Percentiles rank a stretch among this genome's conserved stretches.
phyloP scores from a whole-genome alignment of 257 asterid species.

The Handroanthus guayacan region DNA sequence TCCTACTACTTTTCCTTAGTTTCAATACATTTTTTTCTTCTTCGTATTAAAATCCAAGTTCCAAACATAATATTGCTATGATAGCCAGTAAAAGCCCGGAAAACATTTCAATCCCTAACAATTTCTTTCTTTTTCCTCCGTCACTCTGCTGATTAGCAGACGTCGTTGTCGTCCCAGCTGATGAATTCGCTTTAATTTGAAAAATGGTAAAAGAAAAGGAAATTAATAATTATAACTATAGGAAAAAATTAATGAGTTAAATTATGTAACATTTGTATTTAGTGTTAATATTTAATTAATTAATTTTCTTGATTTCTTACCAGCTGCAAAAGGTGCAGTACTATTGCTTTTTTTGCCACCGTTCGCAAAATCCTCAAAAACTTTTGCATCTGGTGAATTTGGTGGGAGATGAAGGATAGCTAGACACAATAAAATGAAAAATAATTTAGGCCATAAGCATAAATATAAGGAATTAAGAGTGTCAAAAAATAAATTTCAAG shows the following conservation, averaged over 20 bases:
- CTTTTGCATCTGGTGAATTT: constrained; percentile 83
- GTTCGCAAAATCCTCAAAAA: constrained; percentile 66
- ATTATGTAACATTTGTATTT: not conserved
- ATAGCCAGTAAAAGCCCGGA: constrained; percentile 39
- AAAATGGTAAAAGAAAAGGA: not conserved
- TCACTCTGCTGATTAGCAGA: constrained; percentile 36
- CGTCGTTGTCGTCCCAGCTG: constrained; percentile 34
- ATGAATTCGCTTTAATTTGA: constrained; percentile 38
- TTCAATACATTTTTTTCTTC: not conserved
- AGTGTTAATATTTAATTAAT: not conserved
- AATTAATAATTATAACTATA: not conserved
- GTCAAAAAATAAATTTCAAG: no score
- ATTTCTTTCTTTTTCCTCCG: constrained; percentile 44
- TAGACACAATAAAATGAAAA: constrained; percentile 24
- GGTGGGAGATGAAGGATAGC: constrained; percentile 77
- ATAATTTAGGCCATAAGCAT: not conserved
- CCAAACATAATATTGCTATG: constrained; percentile 9
- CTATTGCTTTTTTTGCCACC: constrained; percentile 42
- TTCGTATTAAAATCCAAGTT: not conserved
- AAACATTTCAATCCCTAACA: constrained; percentile 40
- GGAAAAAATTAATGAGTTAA: not conserved
- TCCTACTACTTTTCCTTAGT: not conserved
- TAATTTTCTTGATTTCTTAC: constrained; percentile 18
- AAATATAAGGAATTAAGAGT: no score
- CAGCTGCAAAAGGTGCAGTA: constrained; percentile 37